phyloP scores from a whole-genome alignment of 305 asterid species.

The Solanum aculeatissimum region DNA sequence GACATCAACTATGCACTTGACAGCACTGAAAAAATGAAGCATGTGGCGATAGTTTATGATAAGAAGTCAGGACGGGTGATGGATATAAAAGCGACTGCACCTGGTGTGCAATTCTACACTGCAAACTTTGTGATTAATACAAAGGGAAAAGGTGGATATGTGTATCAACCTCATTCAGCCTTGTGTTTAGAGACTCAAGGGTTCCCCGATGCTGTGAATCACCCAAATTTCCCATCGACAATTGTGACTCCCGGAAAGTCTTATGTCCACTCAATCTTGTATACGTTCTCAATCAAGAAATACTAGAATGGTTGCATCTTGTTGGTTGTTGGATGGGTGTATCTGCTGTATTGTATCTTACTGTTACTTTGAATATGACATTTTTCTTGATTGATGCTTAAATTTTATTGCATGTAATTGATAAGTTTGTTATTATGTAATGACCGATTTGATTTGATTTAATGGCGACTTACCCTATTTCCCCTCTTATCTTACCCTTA shows the following conservation, averaged over 20 bases:
- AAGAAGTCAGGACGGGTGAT: background rate
- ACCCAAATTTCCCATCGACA: conserved; percentile 57
- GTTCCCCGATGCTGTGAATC: conserved; percentile 78
- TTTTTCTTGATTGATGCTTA: too few relatives aligned
- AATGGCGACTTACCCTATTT: too few relatives aligned
- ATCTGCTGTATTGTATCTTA: background rate
- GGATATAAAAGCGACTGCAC: conserved; percentile 3
- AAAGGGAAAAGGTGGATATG: conserved; percentile 60
- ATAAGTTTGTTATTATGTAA: too few relatives aligned
- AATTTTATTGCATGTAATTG: too few relatives aligned
- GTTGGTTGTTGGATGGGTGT: background rate
- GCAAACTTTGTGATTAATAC: conserved; percentile 27
- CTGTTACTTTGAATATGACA: too few relatives aligned
- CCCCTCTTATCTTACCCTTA: too few relatives aligned
- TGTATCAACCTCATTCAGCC: conserved; percentile 47
- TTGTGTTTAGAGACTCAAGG: conserved; percentile 87
- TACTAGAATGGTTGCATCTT: background rate
- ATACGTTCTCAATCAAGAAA: conserved; percentile 16
- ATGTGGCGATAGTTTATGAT: background rate
- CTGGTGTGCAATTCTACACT: conserved; percentile 7
- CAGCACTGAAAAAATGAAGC: background rate
- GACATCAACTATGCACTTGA: background rate
- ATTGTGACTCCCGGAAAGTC: conserved; percentile 38
- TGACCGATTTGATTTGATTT: too few relatives aligned
- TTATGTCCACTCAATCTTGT: conserved; percentile 41